Conservation (phyloP, 345 rosid genomes). For the Brassica juncea region DNA sequence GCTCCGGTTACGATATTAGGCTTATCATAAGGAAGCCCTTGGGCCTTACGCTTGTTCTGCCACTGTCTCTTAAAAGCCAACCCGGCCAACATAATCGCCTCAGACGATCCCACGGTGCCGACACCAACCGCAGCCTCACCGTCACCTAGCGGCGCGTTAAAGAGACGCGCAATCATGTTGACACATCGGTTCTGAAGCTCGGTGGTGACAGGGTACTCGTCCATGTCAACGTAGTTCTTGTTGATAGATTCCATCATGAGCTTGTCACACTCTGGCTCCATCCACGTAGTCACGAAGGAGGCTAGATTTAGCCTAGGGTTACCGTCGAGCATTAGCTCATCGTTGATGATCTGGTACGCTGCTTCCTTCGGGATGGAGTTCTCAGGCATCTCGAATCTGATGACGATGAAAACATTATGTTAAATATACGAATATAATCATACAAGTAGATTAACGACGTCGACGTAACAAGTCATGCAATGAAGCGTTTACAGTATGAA, state of each 20-base stretch:
- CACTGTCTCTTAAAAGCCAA: slow-evolving; percentile 62
- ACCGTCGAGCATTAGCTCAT: slow-evolving; percentile 65
- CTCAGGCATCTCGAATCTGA: slow-evolving; percentile 54
- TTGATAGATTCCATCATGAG: slow-evolving; percentile 64
- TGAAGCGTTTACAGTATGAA: not conserved
- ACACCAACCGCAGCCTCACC: slow-evolving; percentile 62
- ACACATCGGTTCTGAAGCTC: slow-evolving; percentile 60
- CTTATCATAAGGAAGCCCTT: slow-evolving; percentile 56
- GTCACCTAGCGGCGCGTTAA: slow-evolving; percentile 53
- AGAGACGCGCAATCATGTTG: slow-evolving; percentile 45
- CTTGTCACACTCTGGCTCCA: slow-evolving; percentile 71
- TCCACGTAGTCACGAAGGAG: slow-evolving; percentile 67
- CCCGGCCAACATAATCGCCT: slow-evolving; percentile 68
- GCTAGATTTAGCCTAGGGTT: slow-evolving; percentile 62
- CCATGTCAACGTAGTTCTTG: slow-evolving; percentile 70
- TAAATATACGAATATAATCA: not conserved
- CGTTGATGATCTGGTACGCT: slow-evolving; percentile 62
- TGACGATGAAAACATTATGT: not conserved
- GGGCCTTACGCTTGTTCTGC: slow-evolving; percentile 59
- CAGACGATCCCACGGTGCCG: slow-evolving; percentile 65
- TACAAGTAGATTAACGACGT: not conserved
- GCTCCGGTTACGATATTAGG: slow-evolving; percentile 73
- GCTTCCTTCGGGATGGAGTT: slow-evolving; percentile 64
- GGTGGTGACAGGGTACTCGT: slow-evolving; percentile 65
- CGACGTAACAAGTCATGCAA: not conserved